Percentiles rank a stretch among this genome's conserved stretches.
Conservation (phyloP, 441 rosid species). For the Gossypium laxum region DNA sequence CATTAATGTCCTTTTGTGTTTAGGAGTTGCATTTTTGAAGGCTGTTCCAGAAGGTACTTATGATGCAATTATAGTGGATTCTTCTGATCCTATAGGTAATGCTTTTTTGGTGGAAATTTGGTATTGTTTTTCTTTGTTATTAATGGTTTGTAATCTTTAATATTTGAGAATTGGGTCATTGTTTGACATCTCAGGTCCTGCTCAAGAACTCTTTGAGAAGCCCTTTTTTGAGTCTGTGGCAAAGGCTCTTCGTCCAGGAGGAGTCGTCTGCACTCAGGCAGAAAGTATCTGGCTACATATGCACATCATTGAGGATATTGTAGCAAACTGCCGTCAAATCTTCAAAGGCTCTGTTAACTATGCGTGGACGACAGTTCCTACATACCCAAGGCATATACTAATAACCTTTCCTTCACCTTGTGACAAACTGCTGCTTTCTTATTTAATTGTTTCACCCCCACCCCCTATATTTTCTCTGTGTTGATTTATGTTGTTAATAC, state of each 20-base stretch:
- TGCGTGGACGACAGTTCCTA: conserved; percentile 97
- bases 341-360: conserved; percentile 86
- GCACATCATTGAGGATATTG: conserved; percentile 86
- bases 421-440: not conserved
- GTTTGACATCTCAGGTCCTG: conserved; percentile 53
- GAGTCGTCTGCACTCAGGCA: conserved; percentile 82
- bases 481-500: not conserved
- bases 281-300: conserved; percentile 97
- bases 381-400: conserved; percentile 63
- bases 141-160: not conserved
- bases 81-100: conserved; percentile 81
- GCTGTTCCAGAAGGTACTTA: conserved; percentile 66
- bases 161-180: conserved; percentile 1
- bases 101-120: not conserved
- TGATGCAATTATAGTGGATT: conserved; percentile 83
- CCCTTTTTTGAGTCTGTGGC: conserved; percentile 43
- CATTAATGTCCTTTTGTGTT: not conserved
- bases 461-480: not conserved
- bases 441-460: not conserved
- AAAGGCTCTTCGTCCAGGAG: conserved; percentile 20
- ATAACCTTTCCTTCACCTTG: not conserved
- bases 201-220: conserved; percentile 85
- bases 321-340: conserved; percentile 62
- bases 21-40: conserved; percentile 82
- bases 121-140: not conserved